Percentiles rank a stretch among this genome's conserved stretches.
phyloP scores from a whole-genome alignment of 495 filamentous ascomycete genomes.

The Neurospora africana region DNA sequence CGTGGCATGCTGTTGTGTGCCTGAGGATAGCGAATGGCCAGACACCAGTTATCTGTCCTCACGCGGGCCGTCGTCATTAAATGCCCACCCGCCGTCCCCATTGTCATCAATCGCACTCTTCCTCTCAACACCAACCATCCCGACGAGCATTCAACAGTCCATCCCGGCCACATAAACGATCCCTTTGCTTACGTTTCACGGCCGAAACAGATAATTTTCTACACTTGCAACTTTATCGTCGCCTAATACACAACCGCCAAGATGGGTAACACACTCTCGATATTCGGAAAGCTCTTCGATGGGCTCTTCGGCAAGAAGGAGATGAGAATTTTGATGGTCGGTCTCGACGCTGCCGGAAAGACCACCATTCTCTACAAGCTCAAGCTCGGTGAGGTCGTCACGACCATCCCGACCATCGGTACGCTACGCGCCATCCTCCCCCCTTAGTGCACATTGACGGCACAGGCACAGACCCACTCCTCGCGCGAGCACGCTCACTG shows the following conservation, averaged over 20 bases:
- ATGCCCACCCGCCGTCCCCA: conserved; percentile 3
- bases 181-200: conserved; percentile 7
- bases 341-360: conserved; percentile 98
- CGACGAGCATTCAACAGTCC: background rate
- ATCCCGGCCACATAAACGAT: background rate
- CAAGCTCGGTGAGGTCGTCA: conserved; percentile 99
- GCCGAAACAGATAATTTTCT: conserved; percentile 5
- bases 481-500: conserved; percentile 11
- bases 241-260: conserved; percentile 15
- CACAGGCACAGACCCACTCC: background rate
- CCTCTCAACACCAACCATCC: background rate
- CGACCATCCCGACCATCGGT: conserved; percentile 99
- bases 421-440: conserved; percentile 33
- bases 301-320: conserved; percentile 98
- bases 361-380: conserved; percentile 99
- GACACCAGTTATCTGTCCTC: background rate
- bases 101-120: conserved; percentile 4
- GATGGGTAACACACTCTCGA: conserved; percentile 20
- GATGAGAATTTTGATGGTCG: conserved; percentile 99
- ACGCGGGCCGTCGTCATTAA: conserved; percentile 4
- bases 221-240: conserved; percentile 8
- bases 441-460: background rate
- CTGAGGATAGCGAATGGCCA: background rate
- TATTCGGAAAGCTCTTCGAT: conserved; percentile 53
- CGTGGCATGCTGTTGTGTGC: background rate